A percentile compares a stretch with the other conserved stretches of the same genome.
phyloP scores from a whole-genome alignment of 352 stramenopile species.

The Globisporangium barbulae region DNA sequence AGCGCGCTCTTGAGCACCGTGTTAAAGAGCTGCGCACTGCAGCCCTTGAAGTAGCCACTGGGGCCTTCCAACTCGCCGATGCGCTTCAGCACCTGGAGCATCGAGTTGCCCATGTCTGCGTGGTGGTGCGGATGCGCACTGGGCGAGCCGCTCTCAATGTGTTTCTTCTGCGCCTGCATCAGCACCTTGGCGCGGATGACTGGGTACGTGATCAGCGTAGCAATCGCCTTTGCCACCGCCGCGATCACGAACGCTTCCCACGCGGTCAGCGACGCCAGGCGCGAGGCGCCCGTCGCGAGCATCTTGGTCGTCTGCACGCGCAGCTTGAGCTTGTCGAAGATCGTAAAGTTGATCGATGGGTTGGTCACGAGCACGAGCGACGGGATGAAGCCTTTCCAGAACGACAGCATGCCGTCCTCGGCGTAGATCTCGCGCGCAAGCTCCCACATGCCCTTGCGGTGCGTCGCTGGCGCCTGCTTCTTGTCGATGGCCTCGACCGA shows the following conservation, averaged over 20 bases:
- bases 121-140: slow-evolving; percentile 35
- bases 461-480: slow-evolving; percentile 1
- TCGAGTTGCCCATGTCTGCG: slow-evolving; percentile 46
- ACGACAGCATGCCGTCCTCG: slow-evolving; percentile 64
- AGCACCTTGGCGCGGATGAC: slow-evolving; percentile 88
- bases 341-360: slow-evolving; percentile 88
- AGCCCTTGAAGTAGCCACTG: slow-evolving; percentile 70
- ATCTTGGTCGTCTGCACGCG: slow-evolving; percentile 55
- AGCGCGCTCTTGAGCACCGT: slow-evolving; percentile 82
- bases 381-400: slow-evolving; percentile 88
- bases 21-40: slow-evolving; percentile 77
- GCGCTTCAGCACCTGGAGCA: slow-evolving; percentile 62
- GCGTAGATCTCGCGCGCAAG: slow-evolving; percentile 62
- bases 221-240: slow-evolving; percentile 77
- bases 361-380: slow-evolving; percentile 88
- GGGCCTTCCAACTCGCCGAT: slow-evolving; percentile 64
- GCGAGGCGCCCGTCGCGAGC: slow-evolving; percentile 28
- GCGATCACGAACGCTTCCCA: slow-evolving; percentile 80
- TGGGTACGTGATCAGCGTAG: slow-evolving; percentile 85
- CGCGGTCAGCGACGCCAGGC: slow-evolving; percentile 51
- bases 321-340: slow-evolving; percentile 86
- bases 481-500: slow-evolving; percentile 5
- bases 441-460: slow-evolving; percentile 41
- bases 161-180: slow-evolving; percentile 80
- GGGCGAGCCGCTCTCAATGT: slow-evolving; percentile 20